These are phyloP conservation scores for Citrullus amarus DNA, from an alignment of 306 rosid genomes.

Conservation along the genomic window DNA sequence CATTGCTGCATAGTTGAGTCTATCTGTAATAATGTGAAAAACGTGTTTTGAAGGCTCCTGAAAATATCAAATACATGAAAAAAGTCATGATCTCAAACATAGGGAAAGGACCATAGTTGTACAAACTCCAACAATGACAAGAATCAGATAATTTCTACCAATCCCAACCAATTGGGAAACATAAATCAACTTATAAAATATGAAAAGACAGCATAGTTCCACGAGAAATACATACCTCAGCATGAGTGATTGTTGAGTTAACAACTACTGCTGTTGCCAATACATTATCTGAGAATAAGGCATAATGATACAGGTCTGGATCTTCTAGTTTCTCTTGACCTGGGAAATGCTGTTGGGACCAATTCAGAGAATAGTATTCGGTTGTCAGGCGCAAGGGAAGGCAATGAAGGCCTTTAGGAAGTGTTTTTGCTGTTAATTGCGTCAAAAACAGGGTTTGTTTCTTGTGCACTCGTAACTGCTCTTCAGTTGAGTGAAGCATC, in stretches of 20 bases:
- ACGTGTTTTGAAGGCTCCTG: conserved; percentile 85
- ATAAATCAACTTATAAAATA: neutral
- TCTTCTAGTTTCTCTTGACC: conserved; percentile 74
- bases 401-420: conserved; percentile 97
- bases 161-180: neutral
- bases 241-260: conserved; percentile 64
- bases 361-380: conserved; percentile 63
- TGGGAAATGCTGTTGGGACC: conserved; percentile 61
- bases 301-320: conserved; percentile 66
- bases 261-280: conserved; percentile 88
- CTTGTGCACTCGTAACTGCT: conserved; percentile 81
- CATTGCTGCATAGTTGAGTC: conserved; percentile 92
- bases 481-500: conserved; percentile 84
- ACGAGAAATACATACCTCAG: conserved; percentile 37
- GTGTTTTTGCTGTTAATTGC: conserved; percentile 87
- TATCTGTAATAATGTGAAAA: conserved; percentile 86
- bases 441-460: conserved; percentile 89
- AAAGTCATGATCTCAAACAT: conserved; percentile 13
- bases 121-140: neutral
- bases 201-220: neutral
- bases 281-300: conserved; percentile 85
- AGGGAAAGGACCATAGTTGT: conserved; percentile 4
- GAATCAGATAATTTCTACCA: neutral
- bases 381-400: conserved; percentile 95
- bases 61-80: conserved; percentile 10